These are phyloP conservation scores for Kondoa subrosea DNA, from an alignment of 768 basidiomycete genomes.

Conservation along the genomic window DNA sequence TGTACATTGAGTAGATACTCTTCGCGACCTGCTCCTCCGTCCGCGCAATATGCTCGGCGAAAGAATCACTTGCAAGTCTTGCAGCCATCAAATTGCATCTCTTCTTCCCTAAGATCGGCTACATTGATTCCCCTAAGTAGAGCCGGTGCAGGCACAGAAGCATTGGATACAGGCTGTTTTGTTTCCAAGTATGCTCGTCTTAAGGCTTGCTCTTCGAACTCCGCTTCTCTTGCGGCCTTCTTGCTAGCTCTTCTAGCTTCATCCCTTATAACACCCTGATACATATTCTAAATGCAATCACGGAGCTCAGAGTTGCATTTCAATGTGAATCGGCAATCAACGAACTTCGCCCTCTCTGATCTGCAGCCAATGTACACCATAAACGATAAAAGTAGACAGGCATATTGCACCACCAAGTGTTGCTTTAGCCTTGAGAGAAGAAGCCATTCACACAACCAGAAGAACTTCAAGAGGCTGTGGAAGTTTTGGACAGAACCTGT, in stretches of 20 bases:
- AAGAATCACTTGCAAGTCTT: constrained; percentile 12
- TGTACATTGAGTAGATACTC: not conserved
- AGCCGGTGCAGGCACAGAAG: not conserved
- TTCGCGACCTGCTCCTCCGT: not conserved
- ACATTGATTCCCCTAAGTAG: not conserved
- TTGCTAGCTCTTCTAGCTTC: constrained; percentile 65
- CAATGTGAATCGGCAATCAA: not conserved
- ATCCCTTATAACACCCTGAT: constrained; percentile 70
- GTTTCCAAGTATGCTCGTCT: constrained; percentile 21
- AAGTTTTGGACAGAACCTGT: no score
- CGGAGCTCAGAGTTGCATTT: not conserved
- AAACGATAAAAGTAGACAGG: constrained; percentile 55
- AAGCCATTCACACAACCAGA: not conserved
- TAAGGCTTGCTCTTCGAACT: constrained; percentile 19
- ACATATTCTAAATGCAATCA: constrained; percentile 56
- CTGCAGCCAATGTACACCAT: constrained; percentile 79
- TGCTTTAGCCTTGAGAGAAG: constrained; percentile 49
- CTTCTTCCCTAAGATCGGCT: constrained; percentile 10
- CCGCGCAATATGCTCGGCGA: not conserved
- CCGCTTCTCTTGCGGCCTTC: constrained; percentile 47
- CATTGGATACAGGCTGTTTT: constrained; percentile 22
- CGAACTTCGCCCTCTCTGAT: constrained; percentile 60
- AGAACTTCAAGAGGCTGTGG: not conserved
- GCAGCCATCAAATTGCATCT: constrained; percentile 16
- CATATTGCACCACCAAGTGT: constrained; percentile 53